Conservation (phyloP, 2,329 filamentous ascomycete genomes). For the Epichloe glyceriae region DNA sequence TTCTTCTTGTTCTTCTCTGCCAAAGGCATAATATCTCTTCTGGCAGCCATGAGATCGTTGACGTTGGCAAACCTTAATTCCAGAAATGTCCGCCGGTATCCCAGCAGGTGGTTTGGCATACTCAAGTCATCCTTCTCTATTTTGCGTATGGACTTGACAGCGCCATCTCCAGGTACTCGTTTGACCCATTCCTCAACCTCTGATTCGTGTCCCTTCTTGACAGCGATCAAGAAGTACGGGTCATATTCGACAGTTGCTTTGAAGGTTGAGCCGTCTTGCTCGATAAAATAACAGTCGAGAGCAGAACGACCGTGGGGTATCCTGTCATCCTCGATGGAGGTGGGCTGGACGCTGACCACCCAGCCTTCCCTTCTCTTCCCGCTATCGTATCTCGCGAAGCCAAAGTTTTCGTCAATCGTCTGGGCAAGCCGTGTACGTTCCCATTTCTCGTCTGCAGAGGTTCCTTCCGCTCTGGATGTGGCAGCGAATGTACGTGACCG, state of each 20-base stretch:
- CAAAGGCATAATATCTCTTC: slow-evolving; percentile 74
- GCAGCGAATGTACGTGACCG: slow-evolving; percentile 68
- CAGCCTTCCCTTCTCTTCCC: slow-evolving; percentile 74
- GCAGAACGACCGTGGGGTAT: slow-evolving; percentile 74
- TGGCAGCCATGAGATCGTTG: slow-evolving; percentile 68
- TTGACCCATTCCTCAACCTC: slow-evolving; percentile 95
- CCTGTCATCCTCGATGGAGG: slow-evolving; percentile 73
- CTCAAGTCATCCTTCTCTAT: slow-evolving; percentile 86
- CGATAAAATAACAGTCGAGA: slow-evolving; percentile 94
- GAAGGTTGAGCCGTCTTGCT: slow-evolving; percentile 78
- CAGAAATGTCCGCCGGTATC: slow-evolving; percentile 78
- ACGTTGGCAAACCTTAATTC: slow-evolving; percentile 83
- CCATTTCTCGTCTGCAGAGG: slow-evolving; percentile 83
- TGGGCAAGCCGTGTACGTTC: slow-evolving; percentile 75
- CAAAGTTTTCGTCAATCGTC: slow-evolving; percentile 88
- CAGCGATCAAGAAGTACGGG: slow-evolving; percentile 87
- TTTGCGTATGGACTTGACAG: slow-evolving; percentile 64
- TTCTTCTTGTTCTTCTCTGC: slow-evolving; percentile 96
- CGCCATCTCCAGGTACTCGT: slow-evolving; percentile 63
- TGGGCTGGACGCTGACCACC: slow-evolving; percentile 92
- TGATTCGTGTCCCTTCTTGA: slow-evolving; percentile 73
- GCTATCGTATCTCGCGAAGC: slow-evolving; percentile 82
- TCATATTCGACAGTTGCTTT: slow-evolving; percentile 95
- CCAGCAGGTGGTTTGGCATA: slow-evolving; percentile 91
- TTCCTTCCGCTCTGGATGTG: slow-evolving; percentile 67